Evolutionary conservation across 148 eudicot species (phyloP), one percentile per base, ranked within the genome.

Genomic region (Drosera capensis): DNA sequence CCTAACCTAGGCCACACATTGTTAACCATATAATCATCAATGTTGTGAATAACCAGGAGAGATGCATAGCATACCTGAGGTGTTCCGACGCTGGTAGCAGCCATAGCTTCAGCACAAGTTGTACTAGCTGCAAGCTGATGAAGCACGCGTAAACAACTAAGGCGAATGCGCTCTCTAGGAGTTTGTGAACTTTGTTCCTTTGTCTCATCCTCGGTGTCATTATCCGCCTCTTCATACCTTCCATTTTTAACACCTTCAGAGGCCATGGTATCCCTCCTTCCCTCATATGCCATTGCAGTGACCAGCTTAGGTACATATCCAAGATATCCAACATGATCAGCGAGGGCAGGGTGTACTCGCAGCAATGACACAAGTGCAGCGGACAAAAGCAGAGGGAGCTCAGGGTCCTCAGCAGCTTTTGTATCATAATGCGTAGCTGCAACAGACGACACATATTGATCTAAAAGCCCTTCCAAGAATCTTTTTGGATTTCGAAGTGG

Each of bases 81-180:
- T 49, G 99, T 81, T 35, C 99, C 99, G 4, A 57, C 93, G 68
- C 99, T 90, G 28, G 99, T 90, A 4, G 99, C 99, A 52, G 99
- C 99, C 99, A 90, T 81, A 47, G 99, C 99, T 78, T 90, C 99
- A 23, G 99, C 99, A 71, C 99, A 90, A 14, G 79, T 85, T 48
- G 99, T 90, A 68, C 99, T 90, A 42, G 88, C 85, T 31, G 99
- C 99, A 65, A 90, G 93, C 64, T 90, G 99, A 77, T 90, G 99
- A 41, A 90, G 57, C 24, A 90, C 95, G 45, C 99, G 87, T 64
- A 90, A 66, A 65, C 99, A 84, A 74, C 99, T 90, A 38, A 90
- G 85, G 17, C 99, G 95, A 31, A 90, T 92, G 58, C 75, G 87
- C 68, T 90, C 95, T 70, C 86, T 76, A 28, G 93, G 99, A 54